Percentiles rank a stretch among this genome's conserved stretches.
Evolutionary conservation across 2,329 filamentous ascomycete genomes (phyloP).

Genomic region (Elsinoe perseae): DNA sequence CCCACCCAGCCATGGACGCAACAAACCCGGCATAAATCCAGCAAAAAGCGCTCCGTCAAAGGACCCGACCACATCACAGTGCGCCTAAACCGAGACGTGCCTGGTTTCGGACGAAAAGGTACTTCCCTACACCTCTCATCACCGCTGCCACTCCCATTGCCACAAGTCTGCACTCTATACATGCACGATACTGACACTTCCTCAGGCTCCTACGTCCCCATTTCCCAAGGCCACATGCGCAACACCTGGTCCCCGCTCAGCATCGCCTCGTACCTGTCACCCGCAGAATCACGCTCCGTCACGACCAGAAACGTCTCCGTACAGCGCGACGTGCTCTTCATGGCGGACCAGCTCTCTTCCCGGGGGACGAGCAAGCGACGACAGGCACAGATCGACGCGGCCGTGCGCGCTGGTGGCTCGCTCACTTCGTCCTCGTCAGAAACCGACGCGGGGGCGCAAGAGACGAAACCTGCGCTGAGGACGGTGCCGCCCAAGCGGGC

Average conservation of each 20-base stretch:
- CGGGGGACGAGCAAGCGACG: slow-evolving; percentile 11
- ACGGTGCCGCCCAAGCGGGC: slow-evolving; percentile 32
- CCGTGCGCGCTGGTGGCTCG: not conserved
- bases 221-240: slow-evolving; percentile 47
- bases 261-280: slow-evolving; percentile 47
- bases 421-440: not conserved
- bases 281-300: slow-evolving; percentile 38
- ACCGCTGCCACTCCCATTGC: not conserved
- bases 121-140: slow-evolving; percentile 2
- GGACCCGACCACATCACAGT: slow-evolving; percentile 37
- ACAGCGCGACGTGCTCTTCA: slow-evolving; percentile 42
- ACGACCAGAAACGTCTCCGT: slow-evolving; percentile 38
- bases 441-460: slow-evolving; percentile 18
- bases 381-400: slow-evolving; percentile 19
- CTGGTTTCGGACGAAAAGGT: slow-evolving; percentile 45
- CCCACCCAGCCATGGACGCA: slow-evolving; percentile 20
- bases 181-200: not conserved
- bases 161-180: not conserved
- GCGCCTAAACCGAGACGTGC: slow-evolving; percentile 45
- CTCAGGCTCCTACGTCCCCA: slow-evolving; percentile 45
- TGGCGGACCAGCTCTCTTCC: slow-evolving; percentile 16
- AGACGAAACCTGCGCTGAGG: slow-evolving; percentile 16
- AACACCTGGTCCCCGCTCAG: slow-evolving; percentile 46
- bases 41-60: slow-evolving; percentile 28
- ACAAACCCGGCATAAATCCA: slow-evolving; percentile 29